These are phyloP conservation scores for Vitis hybrid DNA, from an alignment of 177 flowering plant species.

Conservation along the genomic window DNA sequence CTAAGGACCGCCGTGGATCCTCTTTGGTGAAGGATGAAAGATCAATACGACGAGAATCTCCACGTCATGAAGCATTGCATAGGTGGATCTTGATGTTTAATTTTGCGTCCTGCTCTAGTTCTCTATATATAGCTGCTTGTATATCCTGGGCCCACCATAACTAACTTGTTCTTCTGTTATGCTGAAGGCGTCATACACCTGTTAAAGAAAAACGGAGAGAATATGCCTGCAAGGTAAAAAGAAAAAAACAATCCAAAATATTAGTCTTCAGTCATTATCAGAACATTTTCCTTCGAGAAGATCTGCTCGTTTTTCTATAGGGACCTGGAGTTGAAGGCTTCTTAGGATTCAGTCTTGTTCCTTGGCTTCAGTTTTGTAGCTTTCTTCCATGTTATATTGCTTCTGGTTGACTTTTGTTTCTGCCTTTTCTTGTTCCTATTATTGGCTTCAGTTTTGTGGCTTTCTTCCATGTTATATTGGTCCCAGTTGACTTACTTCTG, in stretches of 20 bases:
- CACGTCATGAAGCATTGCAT: conserved; percentile 66
- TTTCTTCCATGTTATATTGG: background rate
- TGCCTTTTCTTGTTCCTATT: background rate
- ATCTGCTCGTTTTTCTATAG: conserved; percentile 10
- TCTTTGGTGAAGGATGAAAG: conserved; percentile 55
- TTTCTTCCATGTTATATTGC: background rate
- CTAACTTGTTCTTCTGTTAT: conserved; percentile 87
- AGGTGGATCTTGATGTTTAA: conserved; percentile 80
- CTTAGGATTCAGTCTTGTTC: conserved; percentile 5
- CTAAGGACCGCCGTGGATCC: conserved; percentile 65
- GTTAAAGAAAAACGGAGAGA: conserved; percentile 93
- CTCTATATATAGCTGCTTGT: conserved; percentile 55
- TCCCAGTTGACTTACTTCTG: background rate
- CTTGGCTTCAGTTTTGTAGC: conserved; percentile 3
- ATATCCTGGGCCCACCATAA: conserved; percentile 46
- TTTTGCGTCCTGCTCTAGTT: conserved; percentile 54
- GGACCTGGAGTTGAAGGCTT: conserved; percentile 13
- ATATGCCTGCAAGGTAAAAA: conserved; percentile 97
- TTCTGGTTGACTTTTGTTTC: background rate
- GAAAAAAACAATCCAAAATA: conserved; percentile 30
- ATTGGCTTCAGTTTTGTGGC: background rate
- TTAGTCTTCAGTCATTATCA: conserved; percentile 34
- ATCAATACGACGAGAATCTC: conserved; percentile 59
- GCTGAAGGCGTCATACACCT: conserved; percentile 98
- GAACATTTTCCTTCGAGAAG: conserved; percentile 10